A percentile compares a stretch with the other conserved stretches of the same genome.
These are phyloP conservation scores for Apium graveolens DNA, from an alignment of 129 eudicot genomes.

Conservation along the genomic window DNA sequence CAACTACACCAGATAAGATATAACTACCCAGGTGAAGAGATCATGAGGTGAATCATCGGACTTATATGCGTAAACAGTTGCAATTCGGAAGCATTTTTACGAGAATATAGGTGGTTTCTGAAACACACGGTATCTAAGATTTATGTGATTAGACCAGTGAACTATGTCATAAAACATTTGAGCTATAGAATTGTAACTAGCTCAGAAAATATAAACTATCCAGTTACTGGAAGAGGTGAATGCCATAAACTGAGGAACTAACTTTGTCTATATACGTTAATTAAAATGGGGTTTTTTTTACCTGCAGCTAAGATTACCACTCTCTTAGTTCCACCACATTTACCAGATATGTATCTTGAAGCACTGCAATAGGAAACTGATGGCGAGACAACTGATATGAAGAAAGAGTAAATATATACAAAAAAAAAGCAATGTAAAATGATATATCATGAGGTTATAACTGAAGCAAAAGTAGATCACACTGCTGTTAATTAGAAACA, in stretches of 20 bases:
- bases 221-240: background rate
- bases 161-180: background rate
- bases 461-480: background rate
- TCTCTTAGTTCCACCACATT: constrained; percentile 50
- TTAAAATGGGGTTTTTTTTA: background rate
- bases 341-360: constrained; percentile 37
- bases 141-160: background rate
- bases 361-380: constrained; percentile 41
- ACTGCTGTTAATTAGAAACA: background rate
- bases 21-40: background rate
- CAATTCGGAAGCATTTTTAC: background rate
- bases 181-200: background rate
- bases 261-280: too few relatives aligned
- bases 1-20: background rate
- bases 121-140: background rate
- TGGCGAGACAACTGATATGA: constrained; percentile 4
- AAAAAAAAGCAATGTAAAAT: background rate
- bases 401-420: constrained; percentile 15
- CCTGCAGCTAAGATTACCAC: constrained; percentile 52
- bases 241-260: background rate
- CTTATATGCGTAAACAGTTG: background rate
- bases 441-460: background rate
- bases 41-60: background rate
- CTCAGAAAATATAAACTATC: background rate
- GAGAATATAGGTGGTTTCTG: background rate